Conservation (phyloP, 1,284 basidiomycete genomes). For the Cryptococcus sp. region DNA sequence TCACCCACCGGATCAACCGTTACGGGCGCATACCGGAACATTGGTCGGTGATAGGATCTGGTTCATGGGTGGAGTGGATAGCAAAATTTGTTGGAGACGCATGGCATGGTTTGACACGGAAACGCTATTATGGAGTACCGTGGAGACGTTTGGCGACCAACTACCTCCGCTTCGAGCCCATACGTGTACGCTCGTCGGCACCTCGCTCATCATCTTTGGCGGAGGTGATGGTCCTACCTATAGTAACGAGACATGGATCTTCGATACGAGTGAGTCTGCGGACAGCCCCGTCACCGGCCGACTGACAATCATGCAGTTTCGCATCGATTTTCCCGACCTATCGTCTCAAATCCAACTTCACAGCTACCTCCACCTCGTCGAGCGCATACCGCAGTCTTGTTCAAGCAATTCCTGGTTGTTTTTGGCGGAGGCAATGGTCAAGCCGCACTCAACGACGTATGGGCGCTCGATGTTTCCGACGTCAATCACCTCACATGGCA, state of each 20-base stretch:
- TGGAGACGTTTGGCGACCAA: conserved; percentile 64
- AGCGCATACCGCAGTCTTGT: conserved; percentile 77
- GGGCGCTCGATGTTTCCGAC: conserved; percentile 64
- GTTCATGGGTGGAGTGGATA: conserved; percentile 85
- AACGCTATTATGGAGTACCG: conserved; percentile 81
- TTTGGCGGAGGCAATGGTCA: conserved; percentile 90
- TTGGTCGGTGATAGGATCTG: conserved; percentile 75
- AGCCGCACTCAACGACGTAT: conserved; percentile 81
- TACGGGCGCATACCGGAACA: conserved; percentile 79
- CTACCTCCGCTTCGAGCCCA: conserved; percentile 82
- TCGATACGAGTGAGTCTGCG: conserved; percentile 61
- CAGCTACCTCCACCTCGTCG: conserved; percentile 63
- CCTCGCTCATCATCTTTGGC: conserved; percentile 71
- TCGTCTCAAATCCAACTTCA: conserved; percentile 26
- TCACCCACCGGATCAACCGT: conserved; percentile 61
- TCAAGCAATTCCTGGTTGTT: conserved; percentile 68
- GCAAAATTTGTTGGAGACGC: conserved; percentile 63
- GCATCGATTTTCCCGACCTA: conserved; percentile 58
- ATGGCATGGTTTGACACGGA: conserved; percentile 84
- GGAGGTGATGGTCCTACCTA: conserved; percentile 69
- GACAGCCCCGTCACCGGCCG: no score
- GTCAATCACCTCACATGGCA: conserved; percentile 46
- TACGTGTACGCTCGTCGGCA: conserved; percentile 75
- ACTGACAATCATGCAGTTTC: conserved; percentile 44
- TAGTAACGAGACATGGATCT: conserved; percentile 62